Conservation (phyloP, 306 rosid genomes). For the Fragaria nilgerrensis region DNA sequence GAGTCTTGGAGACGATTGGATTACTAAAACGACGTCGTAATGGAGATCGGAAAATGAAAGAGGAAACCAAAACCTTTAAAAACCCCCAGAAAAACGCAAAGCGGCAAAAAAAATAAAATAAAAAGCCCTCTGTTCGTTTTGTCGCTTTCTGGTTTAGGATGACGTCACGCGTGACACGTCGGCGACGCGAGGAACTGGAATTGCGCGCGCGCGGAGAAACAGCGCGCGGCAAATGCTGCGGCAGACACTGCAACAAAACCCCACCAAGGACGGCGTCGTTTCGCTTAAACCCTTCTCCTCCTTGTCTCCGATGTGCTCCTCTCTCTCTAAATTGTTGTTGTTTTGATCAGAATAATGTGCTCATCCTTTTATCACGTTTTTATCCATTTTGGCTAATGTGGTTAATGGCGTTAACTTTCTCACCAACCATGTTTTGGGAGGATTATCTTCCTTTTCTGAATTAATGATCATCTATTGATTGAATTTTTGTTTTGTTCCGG, state of each 20-base stretch:
- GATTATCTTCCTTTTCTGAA: not conserved
- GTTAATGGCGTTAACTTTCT: not conserved
- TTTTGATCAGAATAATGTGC: not conserved
- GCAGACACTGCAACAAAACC: not conserved
- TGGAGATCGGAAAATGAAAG: not conserved
- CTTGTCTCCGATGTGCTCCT: not conserved
- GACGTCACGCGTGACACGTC: not conserved
- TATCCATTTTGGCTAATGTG: not conserved
- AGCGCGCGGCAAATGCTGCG: too few relatives aligned
- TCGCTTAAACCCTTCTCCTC: not conserved
- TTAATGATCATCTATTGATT: not conserved
- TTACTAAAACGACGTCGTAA: slow-evolving; percentile 4
- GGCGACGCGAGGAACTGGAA: not conserved
- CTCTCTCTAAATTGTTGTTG: too few relatives aligned
- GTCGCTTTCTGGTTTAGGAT: not conserved
- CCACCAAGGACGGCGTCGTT: not conserved
- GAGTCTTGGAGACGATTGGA: not conserved
- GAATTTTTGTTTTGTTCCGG: not conserved
- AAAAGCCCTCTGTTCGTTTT: not conserved
- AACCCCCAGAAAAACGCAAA: not conserved
- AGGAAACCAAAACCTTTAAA: slow-evolving; percentile 5
- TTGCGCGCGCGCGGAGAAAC: too few relatives aligned
- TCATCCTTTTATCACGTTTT: not conserved
- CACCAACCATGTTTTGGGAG: not conserved
- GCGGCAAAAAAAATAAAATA: not conserved